Percentiles rank a stretch among this genome's conserved stretches.
These are phyloP conservation scores for Aspergillus egyptiacus DNA, from an alignment of 495 filamentous ascomycete species.

Conservation along the genomic window DNA sequence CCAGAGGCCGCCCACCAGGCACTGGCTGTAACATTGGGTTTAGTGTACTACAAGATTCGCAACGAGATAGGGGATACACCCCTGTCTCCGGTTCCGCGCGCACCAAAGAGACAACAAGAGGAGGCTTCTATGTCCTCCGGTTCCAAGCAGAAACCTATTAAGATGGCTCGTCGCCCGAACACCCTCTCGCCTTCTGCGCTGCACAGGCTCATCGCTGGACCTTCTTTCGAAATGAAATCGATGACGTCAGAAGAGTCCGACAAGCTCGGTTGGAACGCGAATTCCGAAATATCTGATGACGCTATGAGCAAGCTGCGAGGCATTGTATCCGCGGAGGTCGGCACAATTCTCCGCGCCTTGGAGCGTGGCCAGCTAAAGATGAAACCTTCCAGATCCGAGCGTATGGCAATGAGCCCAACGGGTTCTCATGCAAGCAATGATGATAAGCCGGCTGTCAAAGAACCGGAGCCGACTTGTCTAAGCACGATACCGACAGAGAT, in stretches of 20 bases:
- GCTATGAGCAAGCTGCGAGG: slow-evolving; percentile 36
- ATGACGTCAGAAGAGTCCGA: slow-evolving; percentile 33
- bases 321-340: slow-evolving; percentile 35
- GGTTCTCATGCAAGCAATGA: slow-evolving; percentile 23
- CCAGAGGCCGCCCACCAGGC: slow-evolving; percentile 40
- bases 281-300: slow-evolving; percentile 36
- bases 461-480: slow-evolving; percentile 22
- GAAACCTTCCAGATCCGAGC: slow-evolving; percentile 6
- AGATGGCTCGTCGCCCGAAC: slow-evolving; percentile 31
- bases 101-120: slow-evolving; percentile 35
- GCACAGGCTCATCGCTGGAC: slow-evolving; percentile 31
- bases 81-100: slow-evolving; percentile 21
- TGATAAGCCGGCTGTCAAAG: slow-evolving; percentile 18
- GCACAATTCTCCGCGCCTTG: slow-evolving; percentile 30
- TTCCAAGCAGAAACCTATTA: slow-evolving; percentile 34
- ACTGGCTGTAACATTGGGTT: slow-evolving; percentile 34
- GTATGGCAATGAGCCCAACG: slow-evolving; percentile 27
- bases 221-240: slow-evolving; percentile 34
- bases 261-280: slow-evolving; percentile 36
- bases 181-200: slow-evolving; percentile 31
- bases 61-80: slow-evolving; percentile 37
- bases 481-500: slow-evolving; percentile 33
- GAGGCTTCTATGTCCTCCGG: slow-evolving; percentile 28
- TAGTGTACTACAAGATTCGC: slow-evolving; percentile 40
- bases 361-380: slow-evolving; percentile 26